Percentiles rank a stretch among this genome's conserved stretches.
Conservation (phyloP, 805 yeast species). For the Suhomyces pyralidae region DNA sequence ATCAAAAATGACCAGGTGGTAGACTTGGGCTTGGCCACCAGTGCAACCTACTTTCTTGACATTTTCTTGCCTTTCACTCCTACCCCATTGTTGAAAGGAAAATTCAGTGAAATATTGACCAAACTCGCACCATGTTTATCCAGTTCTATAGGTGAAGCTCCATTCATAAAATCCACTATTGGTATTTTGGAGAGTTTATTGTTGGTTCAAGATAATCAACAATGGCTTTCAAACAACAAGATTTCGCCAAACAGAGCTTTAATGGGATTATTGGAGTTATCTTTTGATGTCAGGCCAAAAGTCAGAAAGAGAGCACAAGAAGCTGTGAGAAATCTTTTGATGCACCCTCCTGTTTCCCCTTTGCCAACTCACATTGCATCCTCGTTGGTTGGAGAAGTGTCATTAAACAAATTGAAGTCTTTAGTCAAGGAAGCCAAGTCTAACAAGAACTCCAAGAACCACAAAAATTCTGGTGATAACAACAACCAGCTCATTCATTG, state of each 20-base stretch:
- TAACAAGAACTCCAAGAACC: conserved; percentile 36
- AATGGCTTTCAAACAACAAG: conserved; percentile 63
- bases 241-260: conserved; percentile 81
- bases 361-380: conserved; percentile 76
- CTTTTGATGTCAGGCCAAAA: conserved; percentile 88
- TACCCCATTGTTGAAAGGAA: conserved; percentile 61
- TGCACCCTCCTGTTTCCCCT: conserved; percentile 73
- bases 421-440: conserved; percentile 36
- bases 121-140: conserved; percentile 81
- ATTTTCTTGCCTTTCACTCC: conserved; percentile 74
- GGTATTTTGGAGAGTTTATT: conserved; percentile 82
- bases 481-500: conserved; percentile 66
- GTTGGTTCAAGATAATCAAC: conserved; percentile 71
- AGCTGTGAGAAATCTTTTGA: conserved; percentile 64
- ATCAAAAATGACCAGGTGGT: conserved; percentile 46
- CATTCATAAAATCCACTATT: conserved; percentile 75
- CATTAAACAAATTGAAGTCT: conserved; percentile 53
- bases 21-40: conserved; percentile 64
- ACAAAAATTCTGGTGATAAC: conserved; percentile 27
- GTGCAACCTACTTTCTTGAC: conserved; percentile 80
- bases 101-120: conserved; percentile 73
- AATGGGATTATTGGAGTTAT: conserved; percentile 70
- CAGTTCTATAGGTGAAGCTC: conserved; percentile 67
- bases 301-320: conserved; percentile 95
- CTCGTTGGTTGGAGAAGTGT: conserved; percentile 62